Evolutionary conservation across 305 asterid genomes (phyloP).

Genomic region (Rubia tinctorum): DNA sequence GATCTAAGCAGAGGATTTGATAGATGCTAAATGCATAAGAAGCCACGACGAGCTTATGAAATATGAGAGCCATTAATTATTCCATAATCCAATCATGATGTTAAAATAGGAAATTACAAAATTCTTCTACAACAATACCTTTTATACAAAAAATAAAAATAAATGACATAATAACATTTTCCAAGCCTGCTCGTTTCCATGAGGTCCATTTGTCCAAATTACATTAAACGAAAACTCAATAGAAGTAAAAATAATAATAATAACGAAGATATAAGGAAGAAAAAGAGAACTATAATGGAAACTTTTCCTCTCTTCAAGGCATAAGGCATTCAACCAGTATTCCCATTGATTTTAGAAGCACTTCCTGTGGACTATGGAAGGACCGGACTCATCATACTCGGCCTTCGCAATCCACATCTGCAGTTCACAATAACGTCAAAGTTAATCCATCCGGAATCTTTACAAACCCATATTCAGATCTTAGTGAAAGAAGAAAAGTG

Average conservation of each 20-base stretch:
- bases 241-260: neutral
- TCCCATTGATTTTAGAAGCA: constrained; percentile 49
- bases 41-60: neutral
- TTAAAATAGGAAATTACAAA: constrained; percentile 1
- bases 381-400: too few relatives aligned
- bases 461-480: neutral
- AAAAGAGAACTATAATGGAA: neutral
- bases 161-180: neutral
- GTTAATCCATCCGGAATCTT: neutral
- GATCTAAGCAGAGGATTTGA: too few relatives aligned
- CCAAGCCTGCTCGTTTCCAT: constrained; percentile 9
- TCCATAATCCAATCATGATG: constrained; percentile 11
- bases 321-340: constrained; percentile 1
- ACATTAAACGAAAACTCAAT: constrained; percentile 11
- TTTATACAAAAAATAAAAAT: constrained; percentile 3
- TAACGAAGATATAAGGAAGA: neutral
- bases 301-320: constrained; percentile 3
- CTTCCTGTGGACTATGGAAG: constrained; percentile 73
- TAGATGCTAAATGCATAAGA: neutral
- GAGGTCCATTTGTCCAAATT: constrained; percentile 6
- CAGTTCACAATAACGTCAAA: constrained; percentile 13
- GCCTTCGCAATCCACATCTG: too few relatives aligned
- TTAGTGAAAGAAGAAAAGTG: neutral
- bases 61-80: neutral
- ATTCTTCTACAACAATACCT: constrained; percentile 12